Percentiles rank a stretch among this genome's conserved stretches.
These are phyloP conservation scores for Mallotus japonicus DNA, from an alignment of 441 rosid genomes.

Conservation along the genomic window DNA sequence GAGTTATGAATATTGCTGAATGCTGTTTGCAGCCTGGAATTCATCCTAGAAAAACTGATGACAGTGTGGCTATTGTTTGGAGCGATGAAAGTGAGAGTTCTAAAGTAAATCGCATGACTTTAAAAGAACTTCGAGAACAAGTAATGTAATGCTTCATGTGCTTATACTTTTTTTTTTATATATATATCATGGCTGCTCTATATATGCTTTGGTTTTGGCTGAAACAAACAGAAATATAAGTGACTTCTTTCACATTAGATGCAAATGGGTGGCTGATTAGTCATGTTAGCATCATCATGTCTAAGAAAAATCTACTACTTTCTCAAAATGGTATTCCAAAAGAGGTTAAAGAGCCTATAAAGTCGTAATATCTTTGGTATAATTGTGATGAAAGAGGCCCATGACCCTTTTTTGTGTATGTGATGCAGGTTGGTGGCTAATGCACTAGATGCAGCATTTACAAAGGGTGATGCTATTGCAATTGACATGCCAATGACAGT, in stretches of 20 bases:
- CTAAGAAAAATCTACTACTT: background rate
- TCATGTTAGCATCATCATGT: too few species aligned
- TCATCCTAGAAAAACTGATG: slow-evolving; percentile 52
- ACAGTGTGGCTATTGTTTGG: slow-evolving; percentile 67
- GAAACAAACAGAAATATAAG: background rate
- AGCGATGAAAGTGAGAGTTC: slow-evolving; percentile 64
- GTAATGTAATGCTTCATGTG: slow-evolving; percentile 52
- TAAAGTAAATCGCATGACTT: slow-evolving; percentile 45
- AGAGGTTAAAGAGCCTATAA: background rate
- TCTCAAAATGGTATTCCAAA: background rate
- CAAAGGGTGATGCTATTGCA: slow-evolving; percentile 78
- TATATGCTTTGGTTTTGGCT: background rate
- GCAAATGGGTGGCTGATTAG: background rate
- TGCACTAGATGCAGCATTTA: slow-evolving; percentile 55
- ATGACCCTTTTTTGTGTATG: background rate
- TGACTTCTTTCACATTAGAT: background rate
- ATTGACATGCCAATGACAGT: slow-evolving; percentile 95
- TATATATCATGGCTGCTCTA: background rate
- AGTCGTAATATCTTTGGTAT: too few species aligned
- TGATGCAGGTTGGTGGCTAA: slow-evolving; percentile 71
- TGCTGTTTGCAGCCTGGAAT: slow-evolving; percentile 61
- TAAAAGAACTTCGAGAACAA: slow-evolving; percentile 64
- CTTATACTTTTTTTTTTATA: background rate
- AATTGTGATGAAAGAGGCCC: background rate
- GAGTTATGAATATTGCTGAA: slow-evolving; percentile 66